Base-by-base conservation (phyloP, 495 filamentous ascomycete species). In the Parathielavia appendiculata region DNA sequence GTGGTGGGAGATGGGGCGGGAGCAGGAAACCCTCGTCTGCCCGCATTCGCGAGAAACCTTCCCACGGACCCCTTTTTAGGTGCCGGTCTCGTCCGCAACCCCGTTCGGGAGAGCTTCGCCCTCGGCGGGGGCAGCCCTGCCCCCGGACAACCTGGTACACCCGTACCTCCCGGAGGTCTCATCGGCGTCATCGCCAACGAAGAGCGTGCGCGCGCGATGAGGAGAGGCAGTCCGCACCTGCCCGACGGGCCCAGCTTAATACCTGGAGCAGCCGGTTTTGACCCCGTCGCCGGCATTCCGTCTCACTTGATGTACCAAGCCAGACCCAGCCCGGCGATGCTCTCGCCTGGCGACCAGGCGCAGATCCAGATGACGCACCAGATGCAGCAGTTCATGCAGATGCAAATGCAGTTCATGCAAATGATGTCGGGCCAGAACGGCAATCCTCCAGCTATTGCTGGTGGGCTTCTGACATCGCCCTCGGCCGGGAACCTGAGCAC, bases 321-420 rank as follows among this genome's bases (percentile, higher is more conserved):
- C 38, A 78, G 69, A 67, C 67, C 63, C 44, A 62, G 32, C 35
- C 66, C 60, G 35, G 72, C 72, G 30, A 66, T 76, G 75, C 70
- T 85, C 30, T 77, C 79, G 26, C 77, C 87, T 19, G 83, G 81
- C 5, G 89, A 92, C 61, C 87, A 88, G 64, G 86, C 86, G 17
- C 87, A 90, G 59, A 79, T 91, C 46, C 86, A 96, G 65, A 86
- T 96, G 76, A 85, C 84, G 26, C 87, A 92, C 64, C 89, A 95
- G 67, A 95, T 95, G 90, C 79, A 82, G 23, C 83, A 86, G 63
- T 92, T 92, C 75, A 90, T 93, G 86, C 86, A 91, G 66, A 90
- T 95, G 86, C 90, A 95, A 68, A 92, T 96, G 86, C 87, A 93
- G 57, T 88, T 90, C 77, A 90, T 91, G 84, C 86, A 56, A 2